A percentile compares a stretch with the other conserved stretches of the same genome.
Conservation (phyloP, 2,329 filamentous ascomycete genomes). For the Trichoderma pleuroti region DNA sequence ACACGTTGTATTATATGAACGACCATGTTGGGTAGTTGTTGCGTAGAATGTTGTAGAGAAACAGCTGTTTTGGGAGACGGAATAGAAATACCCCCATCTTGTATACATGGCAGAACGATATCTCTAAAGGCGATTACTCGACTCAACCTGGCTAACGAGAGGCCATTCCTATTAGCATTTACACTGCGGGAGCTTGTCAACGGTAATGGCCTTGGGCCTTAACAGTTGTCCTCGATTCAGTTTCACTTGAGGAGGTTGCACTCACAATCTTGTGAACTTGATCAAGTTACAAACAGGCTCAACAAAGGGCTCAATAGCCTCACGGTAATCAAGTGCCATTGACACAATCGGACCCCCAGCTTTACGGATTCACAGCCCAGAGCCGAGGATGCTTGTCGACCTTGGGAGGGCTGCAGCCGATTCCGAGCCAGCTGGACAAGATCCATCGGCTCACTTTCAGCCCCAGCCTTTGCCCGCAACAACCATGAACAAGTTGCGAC, state of each 20-base stretch:
- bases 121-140: neutral
- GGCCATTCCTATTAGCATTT: neutral
- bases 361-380: neutral
- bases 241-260: neutral
- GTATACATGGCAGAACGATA: neutral
- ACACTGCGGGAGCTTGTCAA: neutral
- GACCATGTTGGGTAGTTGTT: neutral
- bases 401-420: neutral
- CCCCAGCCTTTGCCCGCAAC: neutral
- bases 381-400: neutral
- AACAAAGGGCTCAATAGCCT: neutral
- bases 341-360: neutral
- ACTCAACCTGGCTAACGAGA: neutral
- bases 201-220: neutral
- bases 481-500: neutral
- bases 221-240: neutral
- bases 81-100: neutral
- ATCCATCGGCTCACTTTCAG: neutral
- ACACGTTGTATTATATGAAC: neutral
- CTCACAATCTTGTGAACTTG: neutral
- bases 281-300: neutral
- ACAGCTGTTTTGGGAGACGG: neutral
- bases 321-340: neutral
- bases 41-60: neutral
- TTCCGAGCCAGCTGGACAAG: neutral